Evolutionary conservation across 805 yeast genomes (phyloP).

Genomic region (Komagataella populi): DNA sequence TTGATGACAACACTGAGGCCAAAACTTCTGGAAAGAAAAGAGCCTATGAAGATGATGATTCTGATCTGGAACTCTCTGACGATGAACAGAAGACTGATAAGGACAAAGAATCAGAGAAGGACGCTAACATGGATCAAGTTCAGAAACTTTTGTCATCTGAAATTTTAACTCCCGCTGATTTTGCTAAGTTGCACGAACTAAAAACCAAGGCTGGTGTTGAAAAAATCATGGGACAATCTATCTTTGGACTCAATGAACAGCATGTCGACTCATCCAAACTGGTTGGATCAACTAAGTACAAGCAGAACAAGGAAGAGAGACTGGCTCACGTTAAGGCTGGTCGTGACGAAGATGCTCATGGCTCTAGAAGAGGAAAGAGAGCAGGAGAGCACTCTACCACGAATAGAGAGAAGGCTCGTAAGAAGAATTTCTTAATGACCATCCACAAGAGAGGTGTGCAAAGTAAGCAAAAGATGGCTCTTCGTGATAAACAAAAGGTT

Average conservation of each 20-base stretch:
- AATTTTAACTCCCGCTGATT: constrained; percentile 94
- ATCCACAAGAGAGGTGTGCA: constrained; percentile 89
- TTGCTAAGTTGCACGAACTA: constrained; percentile 86
- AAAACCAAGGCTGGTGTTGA: constrained; percentile 76
- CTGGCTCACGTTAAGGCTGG: constrained; percentile 82
- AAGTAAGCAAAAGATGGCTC: constrained; percentile 83
- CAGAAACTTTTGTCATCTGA: constrained; percentile 54
- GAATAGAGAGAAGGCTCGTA: constrained; percentile 88
- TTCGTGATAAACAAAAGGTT: constrained; percentile 82
- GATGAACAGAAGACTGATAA: constrained; percentile 21
- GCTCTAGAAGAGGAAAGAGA: constrained; percentile 74
- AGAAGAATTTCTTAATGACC: constrained; percentile 99
- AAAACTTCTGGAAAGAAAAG: constrained; percentile 16
- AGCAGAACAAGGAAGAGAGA: constrained; percentile 83
- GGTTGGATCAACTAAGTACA: constrained; percentile 69
- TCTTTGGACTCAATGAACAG: constrained; percentile 51
- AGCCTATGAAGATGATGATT: constrained; percentile 19
- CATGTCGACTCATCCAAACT: constrained; percentile 67
- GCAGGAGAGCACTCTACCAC: constrained; percentile 80
- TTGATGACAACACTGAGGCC: constrained; percentile 28
- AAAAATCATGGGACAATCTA: constrained; percentile 48
- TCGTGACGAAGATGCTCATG: constrained; percentile 82
- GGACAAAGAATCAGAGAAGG: constrained; percentile 19
- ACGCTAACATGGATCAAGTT: constrained; percentile 21
- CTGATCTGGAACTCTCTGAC: constrained; percentile 40